Evolutionary conservation across 1,284 basidiomycete species (phyloP).

Genomic region (Coniophora puteana): DNA sequence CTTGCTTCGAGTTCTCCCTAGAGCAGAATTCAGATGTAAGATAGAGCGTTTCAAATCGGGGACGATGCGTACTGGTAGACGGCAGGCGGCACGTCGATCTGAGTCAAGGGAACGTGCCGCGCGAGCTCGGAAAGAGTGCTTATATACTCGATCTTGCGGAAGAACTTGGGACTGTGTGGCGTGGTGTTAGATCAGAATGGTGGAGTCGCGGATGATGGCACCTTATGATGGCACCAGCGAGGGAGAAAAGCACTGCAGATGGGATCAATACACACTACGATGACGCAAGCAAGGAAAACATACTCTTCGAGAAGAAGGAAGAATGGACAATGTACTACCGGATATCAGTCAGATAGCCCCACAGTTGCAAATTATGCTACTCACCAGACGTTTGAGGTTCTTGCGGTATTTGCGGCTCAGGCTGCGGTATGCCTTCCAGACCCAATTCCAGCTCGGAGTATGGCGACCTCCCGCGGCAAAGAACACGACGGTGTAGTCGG

Average conservation of each 20-base stretch:
- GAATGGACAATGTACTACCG: conserved; percentile 79
- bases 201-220: not conserved
- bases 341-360: conserved; percentile 6
- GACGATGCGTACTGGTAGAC: conserved; percentile 62
- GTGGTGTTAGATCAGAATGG: not conserved
- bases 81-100: conserved; percentile 80
- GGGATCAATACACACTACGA: not conserved
- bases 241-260: conserved; percentile 71
- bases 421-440: conserved; percentile 85
- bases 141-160: conserved; percentile 75
- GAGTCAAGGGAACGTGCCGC: conserved; percentile 70
- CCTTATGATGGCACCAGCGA: conserved; percentile 84
- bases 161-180: conserved; percentile 73
- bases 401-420: conserved; percentile 82
- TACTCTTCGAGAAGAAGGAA: conserved; percentile 84
- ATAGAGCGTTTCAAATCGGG: conserved; percentile 6
- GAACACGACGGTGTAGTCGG: conserved; percentile 84
- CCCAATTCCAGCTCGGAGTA: conserved; percentile 83
- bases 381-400: conserved; percentile 77
- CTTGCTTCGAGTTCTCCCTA: conserved; percentile 74
- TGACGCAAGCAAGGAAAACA: conserved; percentile 17
- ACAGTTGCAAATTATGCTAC: conserved; percentile 17
- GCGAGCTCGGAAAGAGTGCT: conserved; percentile 75
- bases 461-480: conserved; percentile 77
- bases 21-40: not conserved